phyloP scores from a whole-genome alignment of 2,329 filamentous ascomycete species.

The Claviceps capensis region DNA sequence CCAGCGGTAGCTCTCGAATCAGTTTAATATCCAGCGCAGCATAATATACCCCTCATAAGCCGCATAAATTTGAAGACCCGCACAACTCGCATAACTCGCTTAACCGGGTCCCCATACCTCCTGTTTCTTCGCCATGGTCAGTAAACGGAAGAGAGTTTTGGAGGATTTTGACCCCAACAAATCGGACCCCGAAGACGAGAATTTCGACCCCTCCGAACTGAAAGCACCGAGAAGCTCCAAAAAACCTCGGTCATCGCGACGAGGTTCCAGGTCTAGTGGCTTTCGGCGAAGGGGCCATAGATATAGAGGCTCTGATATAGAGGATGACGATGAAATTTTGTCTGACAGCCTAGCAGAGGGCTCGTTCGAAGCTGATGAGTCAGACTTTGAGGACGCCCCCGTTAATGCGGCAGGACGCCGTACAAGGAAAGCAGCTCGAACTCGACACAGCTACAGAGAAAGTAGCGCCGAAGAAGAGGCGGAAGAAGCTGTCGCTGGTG shows the following conservation, averaged over 20 bases:
- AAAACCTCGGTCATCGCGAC: slow-evolving; percentile 25
- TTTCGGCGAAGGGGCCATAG: slow-evolving; percentile 23
- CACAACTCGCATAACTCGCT: no score
- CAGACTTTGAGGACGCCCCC: slow-evolving; percentile 25
- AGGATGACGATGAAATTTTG: slow-evolving; percentile 43
- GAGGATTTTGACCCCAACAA: slow-evolving; percentile 52
- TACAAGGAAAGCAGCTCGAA: slow-evolving; percentile 33
- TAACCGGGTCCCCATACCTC: not conserved
- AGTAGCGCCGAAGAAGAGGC: slow-evolving; percentile 28
- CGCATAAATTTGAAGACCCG: no score
- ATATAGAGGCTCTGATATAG: slow-evolving; percentile 49
- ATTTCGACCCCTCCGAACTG: slow-evolving; percentile 43
- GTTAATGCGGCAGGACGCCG: slow-evolving; percentile 34
- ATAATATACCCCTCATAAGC: no score
- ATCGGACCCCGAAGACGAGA: slow-evolving; percentile 52
- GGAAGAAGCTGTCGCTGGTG: slow-evolving; percentile 16
- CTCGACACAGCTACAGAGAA: slow-evolving; percentile 33
- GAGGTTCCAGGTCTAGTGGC: slow-evolving; percentile 16
- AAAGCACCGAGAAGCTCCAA: slow-evolving; percentile 28
- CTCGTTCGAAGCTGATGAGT: slow-evolving; percentile 31
- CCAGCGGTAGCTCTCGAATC: not conserved
- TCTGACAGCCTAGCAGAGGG: slow-evolving; percentile 39
- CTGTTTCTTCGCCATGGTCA: slow-evolving; percentile 14
- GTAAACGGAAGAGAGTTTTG: slow-evolving; percentile 44
- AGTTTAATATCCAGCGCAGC: slow-evolving; percentile 6